Evolutionary conservation across 305 asterid species (phyloP).

Genomic region (Solanum chacoense): DNA sequence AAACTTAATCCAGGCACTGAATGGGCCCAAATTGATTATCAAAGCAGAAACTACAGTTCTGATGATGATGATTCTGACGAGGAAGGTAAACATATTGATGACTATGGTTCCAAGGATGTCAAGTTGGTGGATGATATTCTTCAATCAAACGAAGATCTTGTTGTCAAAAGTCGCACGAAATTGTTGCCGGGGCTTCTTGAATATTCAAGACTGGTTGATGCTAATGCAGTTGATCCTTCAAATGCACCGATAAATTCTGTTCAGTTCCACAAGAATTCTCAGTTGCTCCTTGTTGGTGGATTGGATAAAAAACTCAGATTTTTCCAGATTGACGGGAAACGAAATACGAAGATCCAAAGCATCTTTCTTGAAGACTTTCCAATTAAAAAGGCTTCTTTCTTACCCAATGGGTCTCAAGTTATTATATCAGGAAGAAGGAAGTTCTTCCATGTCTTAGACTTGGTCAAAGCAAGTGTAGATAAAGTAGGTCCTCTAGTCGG

Average conservation of each 20-base stretch:
- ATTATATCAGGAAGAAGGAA: slow-evolving; percentile 77
- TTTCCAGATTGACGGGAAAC: slow-evolving; percentile 83
- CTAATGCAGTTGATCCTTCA: slow-evolving; percentile 52
- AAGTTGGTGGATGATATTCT: slow-evolving; percentile 39
- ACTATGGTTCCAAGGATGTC: slow-evolving; percentile 15
- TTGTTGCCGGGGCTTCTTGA: slow-evolving; percentile 67
- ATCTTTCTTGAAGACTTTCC: slow-evolving; percentile 80
- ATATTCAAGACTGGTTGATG: slow-evolving; percentile 69
- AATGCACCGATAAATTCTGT: slow-evolving; percentile 61
- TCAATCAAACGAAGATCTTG: slow-evolving; percentile 55
- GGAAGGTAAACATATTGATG: slow-evolving; percentile 12
- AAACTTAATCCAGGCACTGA: slow-evolving; percentile 83
- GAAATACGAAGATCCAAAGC: slow-evolving; percentile 64
- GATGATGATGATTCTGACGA: slow-evolving; percentile 57
- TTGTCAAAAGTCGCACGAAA: slow-evolving; percentile 35
- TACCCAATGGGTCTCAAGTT: slow-evolving; percentile 82
- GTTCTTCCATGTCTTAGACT: slow-evolving; percentile 65
- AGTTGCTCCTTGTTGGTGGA: slow-evolving; percentile 84
- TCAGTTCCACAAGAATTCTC: slow-evolving; percentile 75
- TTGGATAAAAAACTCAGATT: slow-evolving; percentile 57
- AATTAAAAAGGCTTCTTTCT: slow-evolving; percentile 64
- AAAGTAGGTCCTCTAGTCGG: slow-evolving; percentile 72
- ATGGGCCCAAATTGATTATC: slow-evolving; percentile 60
- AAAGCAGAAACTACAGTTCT: slow-evolving; percentile 22
- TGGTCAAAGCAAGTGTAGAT: slow-evolving; percentile 62